Evolutionary conservation across 306 rosid species (phyloP).

Genomic region (Prunus armeniaca): DNA sequence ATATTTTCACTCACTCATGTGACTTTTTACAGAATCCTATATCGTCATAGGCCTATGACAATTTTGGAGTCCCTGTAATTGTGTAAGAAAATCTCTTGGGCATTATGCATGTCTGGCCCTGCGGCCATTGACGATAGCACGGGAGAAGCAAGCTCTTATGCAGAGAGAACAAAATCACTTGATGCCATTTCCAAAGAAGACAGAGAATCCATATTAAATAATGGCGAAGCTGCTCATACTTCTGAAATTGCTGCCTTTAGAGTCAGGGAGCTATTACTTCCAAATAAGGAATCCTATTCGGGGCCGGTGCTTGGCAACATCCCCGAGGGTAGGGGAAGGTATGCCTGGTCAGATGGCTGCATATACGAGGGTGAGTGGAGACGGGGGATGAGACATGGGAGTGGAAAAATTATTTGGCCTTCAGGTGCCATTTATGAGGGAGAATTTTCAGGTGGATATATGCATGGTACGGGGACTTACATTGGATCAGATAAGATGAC

Average conservation of each 20-base stretch:
- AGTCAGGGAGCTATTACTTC: conserved; percentile 62
- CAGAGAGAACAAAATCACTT: conserved; percentile 85
- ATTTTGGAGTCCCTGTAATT: conserved; percentile 28
- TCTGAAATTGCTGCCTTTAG: conserved; percentile 68
- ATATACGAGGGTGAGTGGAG: conserved; percentile 94
- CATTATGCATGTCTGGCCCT: conserved; percentile 98
- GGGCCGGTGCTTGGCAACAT: conserved; percentile 77
- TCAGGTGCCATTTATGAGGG: conserved; percentile 83
- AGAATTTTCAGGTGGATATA: conserved; percentile 89
- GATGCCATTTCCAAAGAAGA: conserved; percentile 47
- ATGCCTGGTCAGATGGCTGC: conserved; percentile 90
- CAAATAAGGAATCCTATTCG: conserved; percentile 68
- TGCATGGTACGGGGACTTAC: conserved; percentile 79
- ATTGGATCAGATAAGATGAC: conserved; percentile 51
- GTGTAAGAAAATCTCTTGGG: conserved; percentile 47
- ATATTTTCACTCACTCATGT: conserved; percentile 22
- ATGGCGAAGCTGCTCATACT: conserved; percentile 47
- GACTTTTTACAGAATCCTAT: conserved; percentile 31
- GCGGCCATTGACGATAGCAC: conserved; percentile 63
- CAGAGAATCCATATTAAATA: conserved; percentile 31
- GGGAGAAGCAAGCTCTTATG: conserved; percentile 51
- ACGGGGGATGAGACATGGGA: conserved; percentile 90
- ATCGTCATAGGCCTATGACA: conserved; percentile 42
- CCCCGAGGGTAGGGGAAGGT: conserved; percentile 82
- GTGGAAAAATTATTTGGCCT: conserved; percentile 64